Conservation (phyloP, 805 yeast genomes). For the Starmerella gropengiesseri region DNA sequence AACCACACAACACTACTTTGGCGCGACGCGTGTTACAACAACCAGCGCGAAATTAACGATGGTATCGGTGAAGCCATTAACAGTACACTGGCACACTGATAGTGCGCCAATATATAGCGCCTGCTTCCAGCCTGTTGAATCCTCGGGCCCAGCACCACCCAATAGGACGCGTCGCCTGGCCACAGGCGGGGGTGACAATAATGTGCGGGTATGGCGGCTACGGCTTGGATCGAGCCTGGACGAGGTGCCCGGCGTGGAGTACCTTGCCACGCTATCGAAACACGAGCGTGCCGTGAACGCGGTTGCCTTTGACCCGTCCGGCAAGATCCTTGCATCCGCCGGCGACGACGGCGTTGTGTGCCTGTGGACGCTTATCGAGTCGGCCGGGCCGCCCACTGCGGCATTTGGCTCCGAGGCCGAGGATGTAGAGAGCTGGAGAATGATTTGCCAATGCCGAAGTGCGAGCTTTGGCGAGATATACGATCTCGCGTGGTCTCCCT, state of each 20-base stretch:
- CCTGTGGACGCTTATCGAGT: conserved; percentile 49
- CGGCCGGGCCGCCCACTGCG: conserved; percentile 17
- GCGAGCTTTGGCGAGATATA: conserved; percentile 63
- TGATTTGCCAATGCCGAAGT: conserved; percentile 36
- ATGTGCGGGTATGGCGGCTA: conserved; percentile 47
- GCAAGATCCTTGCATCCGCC: conserved; percentile 69
- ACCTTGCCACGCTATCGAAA: conserved; percentile 67
- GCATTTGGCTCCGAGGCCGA: conserved; percentile 47
- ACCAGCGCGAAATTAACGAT: neutral
- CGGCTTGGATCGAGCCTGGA: conserved; percentile 10
- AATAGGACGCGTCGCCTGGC: conserved; percentile 41
- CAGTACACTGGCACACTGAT: conserved; percentile 37
- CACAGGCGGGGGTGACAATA: conserved; percentile 92
- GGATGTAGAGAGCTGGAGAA: conserved; percentile 61
- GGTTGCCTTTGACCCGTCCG: conserved; percentile 66
- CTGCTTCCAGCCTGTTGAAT: conserved; percentile 29
- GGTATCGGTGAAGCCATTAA: conserved; percentile 31
- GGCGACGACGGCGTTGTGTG: conserved; percentile 90
- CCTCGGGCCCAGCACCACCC: conserved; percentile 10
- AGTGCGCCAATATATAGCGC: conserved; percentile 34
- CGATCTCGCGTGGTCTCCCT: conserved; percentile 90
- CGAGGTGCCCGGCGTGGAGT: conserved; percentile 41
- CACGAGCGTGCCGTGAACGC: conserved; percentile 94
- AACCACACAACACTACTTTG: neutral
- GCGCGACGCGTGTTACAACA: neutral